Percentiles rank a stretch among this genome's conserved stretches.
phyloP scores from a whole-genome alignment of 129 eudicot species.

The Saposhnikovia divaricata region DNA sequence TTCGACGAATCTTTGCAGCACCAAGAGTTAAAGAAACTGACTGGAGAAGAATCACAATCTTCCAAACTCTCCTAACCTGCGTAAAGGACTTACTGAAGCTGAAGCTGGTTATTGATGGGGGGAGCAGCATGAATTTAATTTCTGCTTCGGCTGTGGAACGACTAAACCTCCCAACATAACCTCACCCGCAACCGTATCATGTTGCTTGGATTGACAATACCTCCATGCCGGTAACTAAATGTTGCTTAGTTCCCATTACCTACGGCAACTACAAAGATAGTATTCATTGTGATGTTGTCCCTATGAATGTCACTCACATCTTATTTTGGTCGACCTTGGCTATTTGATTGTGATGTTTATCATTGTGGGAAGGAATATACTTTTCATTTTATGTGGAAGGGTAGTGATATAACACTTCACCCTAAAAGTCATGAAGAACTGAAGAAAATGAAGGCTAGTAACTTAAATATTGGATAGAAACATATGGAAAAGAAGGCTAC shows the following conservation, averaged over 20 bases:
- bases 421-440: not conserved
- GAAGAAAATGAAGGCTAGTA: not conserved
- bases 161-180: no score
- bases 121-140: not conserved
- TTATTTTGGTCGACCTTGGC: not conserved
- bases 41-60: not conserved
- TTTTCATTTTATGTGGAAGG: not conserved
- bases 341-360: not conserved
- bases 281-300: not conserved
- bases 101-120: not conserved
- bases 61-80: not conserved
- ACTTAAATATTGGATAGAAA: no score
- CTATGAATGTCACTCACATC: not conserved
- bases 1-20: not conserved
- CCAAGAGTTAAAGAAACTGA: not conserved
- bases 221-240: no score
- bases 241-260: no score
- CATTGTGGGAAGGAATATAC: not conserved
- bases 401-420: not conserved
- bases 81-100: not conserved
- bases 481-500: no score
- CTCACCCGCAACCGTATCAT: no score
- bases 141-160: not conserved
- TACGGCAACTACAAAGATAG: no score
- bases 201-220: no score